Conservation (phyloP, 345 rosid genomes). For the Camelina laxa region DNA sequence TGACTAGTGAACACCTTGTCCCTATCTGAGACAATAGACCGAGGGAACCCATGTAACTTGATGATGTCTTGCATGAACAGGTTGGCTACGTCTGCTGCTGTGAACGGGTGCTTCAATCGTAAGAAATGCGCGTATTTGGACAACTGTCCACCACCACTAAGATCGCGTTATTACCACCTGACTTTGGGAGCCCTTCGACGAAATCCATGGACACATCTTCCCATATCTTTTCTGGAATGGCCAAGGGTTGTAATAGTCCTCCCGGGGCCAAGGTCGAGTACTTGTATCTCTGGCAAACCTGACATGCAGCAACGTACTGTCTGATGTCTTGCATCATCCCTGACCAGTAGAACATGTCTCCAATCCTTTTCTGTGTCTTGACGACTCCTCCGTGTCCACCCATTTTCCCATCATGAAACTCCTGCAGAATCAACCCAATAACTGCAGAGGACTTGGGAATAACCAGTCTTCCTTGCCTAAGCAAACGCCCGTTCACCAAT, state of each 20-base stretch:
- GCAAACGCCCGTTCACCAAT: too few relatives aligned
- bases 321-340: neutral
- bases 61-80: neutral
- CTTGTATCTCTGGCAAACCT: neutral
- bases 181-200: constrained; percentile 45
- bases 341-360: neutral
- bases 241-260: rapidly evolving
- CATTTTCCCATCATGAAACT: neutral
- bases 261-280: rapidly evolving
- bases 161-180: too few relatives aligned
- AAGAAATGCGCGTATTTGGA: neutral
- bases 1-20: neutral
- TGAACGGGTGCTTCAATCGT: neutral
- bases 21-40: neutral
- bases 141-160: neutral
- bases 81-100: rapidly evolving
- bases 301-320: neutral
- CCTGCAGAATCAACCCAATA: too few relatives aligned
- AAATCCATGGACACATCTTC: neutral
- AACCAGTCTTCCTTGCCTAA: too few relatives aligned
- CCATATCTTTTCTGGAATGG: rapidly evolving
- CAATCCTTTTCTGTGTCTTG: neutral
- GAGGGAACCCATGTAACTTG: constrained; percentile 1
- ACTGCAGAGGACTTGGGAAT: too few relatives aligned
- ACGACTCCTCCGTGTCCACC: neutral